phyloP scores from a whole-genome alignment of 148 eudicot genomes.

The Rhododendron ferrugineum region DNA sequence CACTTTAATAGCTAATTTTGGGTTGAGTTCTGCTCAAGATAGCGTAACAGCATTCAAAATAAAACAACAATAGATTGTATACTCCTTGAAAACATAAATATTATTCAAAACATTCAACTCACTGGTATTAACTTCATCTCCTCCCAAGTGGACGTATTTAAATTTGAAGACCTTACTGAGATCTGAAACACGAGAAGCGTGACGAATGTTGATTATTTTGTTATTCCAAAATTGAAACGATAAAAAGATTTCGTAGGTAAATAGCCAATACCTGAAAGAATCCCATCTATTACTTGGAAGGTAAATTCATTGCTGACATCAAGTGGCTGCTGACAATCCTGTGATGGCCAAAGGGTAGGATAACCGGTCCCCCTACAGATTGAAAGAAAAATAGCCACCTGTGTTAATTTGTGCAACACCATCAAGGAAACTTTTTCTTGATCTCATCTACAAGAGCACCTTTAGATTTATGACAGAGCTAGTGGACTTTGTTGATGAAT shows the following conservation, averaged over 20 bases:
- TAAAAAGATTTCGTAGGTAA: not conserved
- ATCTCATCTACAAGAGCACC: not conserved
- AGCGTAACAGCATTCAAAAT: not conserved
- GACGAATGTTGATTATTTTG: not conserved
- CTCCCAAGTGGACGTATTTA: conserved; percentile 84
- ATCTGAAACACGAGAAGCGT: conserved; percentile 49
- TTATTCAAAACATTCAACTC: conserved; percentile 15
- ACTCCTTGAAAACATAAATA: no score
- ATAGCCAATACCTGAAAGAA: conserved; percentile 61
- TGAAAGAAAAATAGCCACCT: not conserved
- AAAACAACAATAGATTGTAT: not conserved
- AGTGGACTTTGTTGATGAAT: not conserved
- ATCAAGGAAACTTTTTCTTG: not conserved
- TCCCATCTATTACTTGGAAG: conserved; percentile 73
- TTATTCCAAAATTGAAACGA: not conserved
- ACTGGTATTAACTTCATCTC: conserved; percentile 94
- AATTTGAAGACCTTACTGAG: conserved; percentile 83
- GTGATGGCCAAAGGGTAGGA: conserved; percentile 80
- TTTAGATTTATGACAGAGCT: not conserved
- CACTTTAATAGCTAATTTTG: not conserved
- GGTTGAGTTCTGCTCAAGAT: not conserved
- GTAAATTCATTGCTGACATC: conserved; percentile 95
- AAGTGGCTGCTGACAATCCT: conserved; percentile 71
- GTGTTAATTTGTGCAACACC: not conserved
- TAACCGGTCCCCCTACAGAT: conserved; percentile 70